These are phyloP conservation scores for Didymella pomorum DNA, from an alignment of 2,329 filamentous ascomycete genomes.

Conservation along the genomic window DNA sequence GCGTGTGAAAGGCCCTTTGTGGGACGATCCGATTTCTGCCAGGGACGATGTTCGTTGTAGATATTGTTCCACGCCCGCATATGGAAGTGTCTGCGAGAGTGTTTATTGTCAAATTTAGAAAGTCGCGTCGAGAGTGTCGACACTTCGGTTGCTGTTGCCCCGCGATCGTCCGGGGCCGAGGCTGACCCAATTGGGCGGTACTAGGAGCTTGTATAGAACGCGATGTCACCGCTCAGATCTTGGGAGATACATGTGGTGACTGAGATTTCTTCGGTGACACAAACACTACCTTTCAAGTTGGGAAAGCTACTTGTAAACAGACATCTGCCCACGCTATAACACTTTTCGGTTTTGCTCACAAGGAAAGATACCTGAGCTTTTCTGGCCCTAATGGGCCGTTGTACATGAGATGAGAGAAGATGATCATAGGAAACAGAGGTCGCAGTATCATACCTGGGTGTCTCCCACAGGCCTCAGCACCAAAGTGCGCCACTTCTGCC, in stretches of 20 bases:
- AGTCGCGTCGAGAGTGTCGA: not conserved
- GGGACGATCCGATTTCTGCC: too few relatives aligned
- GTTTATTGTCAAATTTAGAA: not conserved
- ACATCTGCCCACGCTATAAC: not conserved
- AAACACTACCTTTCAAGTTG: not conserved
- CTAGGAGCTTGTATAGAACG: too few relatives aligned
- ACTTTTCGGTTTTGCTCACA: not conserved
- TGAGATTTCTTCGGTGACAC: too few relatives aligned
- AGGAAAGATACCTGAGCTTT: not conserved
- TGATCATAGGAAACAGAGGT: not conserved
- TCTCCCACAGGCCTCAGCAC: slow-evolving; percentile 3
- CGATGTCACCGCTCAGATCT: too few relatives aligned
- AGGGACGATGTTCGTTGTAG: not conserved
- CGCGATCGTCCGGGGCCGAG: slow-evolving; percentile 7
- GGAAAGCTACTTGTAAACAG: not conserved
- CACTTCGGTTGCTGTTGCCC: not conserved
- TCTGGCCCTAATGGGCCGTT: not conserved
- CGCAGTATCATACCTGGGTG: not conserved
- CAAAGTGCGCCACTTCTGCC: slow-evolving; percentile 13
- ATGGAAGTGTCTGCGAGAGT: not conserved
- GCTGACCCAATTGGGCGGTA: slow-evolving; percentile 3
- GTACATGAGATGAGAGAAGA: not conserved
- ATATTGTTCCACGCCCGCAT: not conserved
- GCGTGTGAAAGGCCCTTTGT: not conserved
- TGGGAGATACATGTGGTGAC: too few relatives aligned